Base-by-base conservation (phyloP, 306 rosid genomes). In the Dalbergia cochinchinensis region DNA sequence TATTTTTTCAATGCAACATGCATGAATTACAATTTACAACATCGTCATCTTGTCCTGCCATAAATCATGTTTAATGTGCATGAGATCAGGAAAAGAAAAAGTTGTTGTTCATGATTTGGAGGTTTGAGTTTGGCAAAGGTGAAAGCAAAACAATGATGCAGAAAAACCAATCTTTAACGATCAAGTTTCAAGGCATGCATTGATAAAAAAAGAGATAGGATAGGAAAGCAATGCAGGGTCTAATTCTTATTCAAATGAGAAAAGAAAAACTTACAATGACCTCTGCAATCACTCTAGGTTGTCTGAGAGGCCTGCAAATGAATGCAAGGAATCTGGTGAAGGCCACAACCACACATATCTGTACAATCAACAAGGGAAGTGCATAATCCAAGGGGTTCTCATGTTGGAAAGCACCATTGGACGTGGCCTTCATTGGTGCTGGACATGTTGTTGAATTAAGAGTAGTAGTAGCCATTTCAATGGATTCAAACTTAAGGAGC, bases 251-350 rank as follows among this genome's bases (percentile, higher is more conserved):
- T 44, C 4, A 4, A 4, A 65, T 35, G 22, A 71, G 41, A 33
- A 58, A 59, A 65, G n/a, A 72, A 58, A 58, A 22, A 35, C 84
- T 76, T 87, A 88, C 94, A 50, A 91, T 84, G 83, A 91, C 60
- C 70, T 91, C 95, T 18, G 91, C 95, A 19, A 91, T 89, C 47
- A 91, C 92, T 73, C 95, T 84, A 13, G 95, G 95, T 72, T 91
- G 92, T 45, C 85, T 86, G 51, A 91, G 90, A 41, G 95, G 95
- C 42, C 45, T 86, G 15, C 74, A 80, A 70, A 89, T 7, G 14
- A 85, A 69, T 14, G 92, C 92, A 44, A 91, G 87, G 53, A 77
- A 50, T 71, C 95, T 78, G 37, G 90, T 91, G 19, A 91, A 89
- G 4, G 4, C 69, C 0, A 91, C 87, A 19, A 91, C 91, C 78